Evolutionary conservation across 2,329 filamentous ascomycete species (phyloP).

Genomic region (Hawksworthiomyces lignivorus): DNA sequence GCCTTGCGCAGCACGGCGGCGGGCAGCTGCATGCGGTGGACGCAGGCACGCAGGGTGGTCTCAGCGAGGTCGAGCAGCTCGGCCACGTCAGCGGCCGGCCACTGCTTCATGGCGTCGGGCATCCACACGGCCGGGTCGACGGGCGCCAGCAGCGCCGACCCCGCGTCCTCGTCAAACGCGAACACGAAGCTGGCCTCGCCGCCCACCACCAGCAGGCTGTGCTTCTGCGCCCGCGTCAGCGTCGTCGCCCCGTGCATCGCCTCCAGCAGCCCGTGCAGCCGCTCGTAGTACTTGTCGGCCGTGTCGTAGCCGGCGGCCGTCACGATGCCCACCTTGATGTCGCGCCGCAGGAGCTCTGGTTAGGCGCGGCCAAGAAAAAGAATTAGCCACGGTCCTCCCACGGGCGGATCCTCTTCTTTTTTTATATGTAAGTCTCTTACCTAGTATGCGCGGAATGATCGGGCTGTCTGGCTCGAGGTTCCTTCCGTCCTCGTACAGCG

Average conservation of each 20-base stretch:
- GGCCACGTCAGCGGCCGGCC: constrained; percentile 69
- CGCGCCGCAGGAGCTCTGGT: constrained; percentile 61
- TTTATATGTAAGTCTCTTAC: constrained; percentile 21
- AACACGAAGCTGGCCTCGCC: constrained; percentile 97
- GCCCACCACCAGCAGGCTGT: constrained; percentile 83
- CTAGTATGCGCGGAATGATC: constrained; percentile 58
- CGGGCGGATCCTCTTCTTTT: constrained; percentile 19
- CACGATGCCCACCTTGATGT: constrained; percentile 86
- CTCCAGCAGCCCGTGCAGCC: constrained; percentile 79
- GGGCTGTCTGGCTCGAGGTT: constrained; percentile 69
- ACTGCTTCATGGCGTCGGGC: constrained; percentile 67
- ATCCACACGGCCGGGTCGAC: constrained; percentile 64
- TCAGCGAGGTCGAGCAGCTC: constrained; percentile 85
- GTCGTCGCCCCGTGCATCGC: constrained; percentile 47
- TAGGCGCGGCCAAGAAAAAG: no score
- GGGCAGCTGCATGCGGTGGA: constrained; percentile 69
- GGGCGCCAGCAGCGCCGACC: constrained; percentile 59
- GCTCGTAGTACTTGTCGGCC: constrained; percentile 75
- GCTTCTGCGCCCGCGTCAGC: constrained; percentile 59
- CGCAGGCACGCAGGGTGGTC: constrained; percentile 71
- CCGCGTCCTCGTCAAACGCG: constrained; percentile 58
- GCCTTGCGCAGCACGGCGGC: constrained; percentile 82
- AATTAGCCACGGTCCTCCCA: neutral
- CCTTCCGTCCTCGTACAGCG: constrained; percentile 84
- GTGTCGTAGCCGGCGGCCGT: constrained; percentile 94